Evolutionary conservation across 2,329 filamentous ascomycete species (phyloP), one percentile per base, ranked within the genome.

Genomic region (Monosporascus sp.): DNA sequence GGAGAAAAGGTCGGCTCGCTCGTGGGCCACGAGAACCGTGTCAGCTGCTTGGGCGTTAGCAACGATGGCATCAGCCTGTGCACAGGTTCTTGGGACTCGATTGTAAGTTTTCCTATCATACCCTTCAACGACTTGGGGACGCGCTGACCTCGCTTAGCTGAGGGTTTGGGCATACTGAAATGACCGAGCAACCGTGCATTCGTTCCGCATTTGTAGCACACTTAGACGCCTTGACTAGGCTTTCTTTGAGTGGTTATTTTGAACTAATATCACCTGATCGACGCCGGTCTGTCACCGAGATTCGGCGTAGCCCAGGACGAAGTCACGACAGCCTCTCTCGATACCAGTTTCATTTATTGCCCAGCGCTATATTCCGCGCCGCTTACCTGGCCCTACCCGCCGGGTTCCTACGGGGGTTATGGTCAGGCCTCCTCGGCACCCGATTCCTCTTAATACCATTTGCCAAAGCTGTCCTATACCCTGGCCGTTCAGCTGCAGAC

Each of bases 41-140:
- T 99, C 70, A 97, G 93, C 83, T 99, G 94, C 75, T 78, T 99
- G 69, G 94, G 94, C 62, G 94, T 99, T 65, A 97, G 93, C 81
- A 97, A 97, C 72, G 94, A 99, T 70, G 94, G 93, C 58, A 96
- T 97, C 78, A 97, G 93, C 79, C 81, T 99, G 77, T 97, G 94
- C 83, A 99, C 94, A 68, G 94, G 94, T 72, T 99, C 94, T 63
- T 99, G 94, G 94, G 94, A 99, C 77, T 97, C 94, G 67, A 82
- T 96, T 80, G 94, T 97, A 83, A 77, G 90, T 82, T 52, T 44
- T 37, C 5, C n/a, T 36, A 46, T 3, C 2, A 6, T 9, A 5
- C 17, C 20, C n/a, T 34, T 17, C n/a, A 11, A 31, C 22, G n/a
- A 3, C 22, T 72, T 86, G 65, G 84, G 79, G 74, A 83, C 80